Percentiles rank a stretch among this genome's conserved stretches.
phyloP scores from a whole-genome alignment of 106 monocot species.

The Iris macrosiphon region DNA sequence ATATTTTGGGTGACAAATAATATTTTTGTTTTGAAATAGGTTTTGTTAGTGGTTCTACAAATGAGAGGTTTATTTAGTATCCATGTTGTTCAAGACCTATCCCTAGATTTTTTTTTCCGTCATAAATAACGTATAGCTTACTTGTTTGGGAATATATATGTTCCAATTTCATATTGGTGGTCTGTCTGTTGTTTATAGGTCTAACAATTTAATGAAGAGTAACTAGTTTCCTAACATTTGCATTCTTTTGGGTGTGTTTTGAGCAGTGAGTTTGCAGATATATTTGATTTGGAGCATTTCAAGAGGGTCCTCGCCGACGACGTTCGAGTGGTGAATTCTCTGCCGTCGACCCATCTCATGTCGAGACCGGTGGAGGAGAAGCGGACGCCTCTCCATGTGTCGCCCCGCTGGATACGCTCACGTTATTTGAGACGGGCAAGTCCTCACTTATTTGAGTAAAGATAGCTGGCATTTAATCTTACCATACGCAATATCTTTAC shows the following conservation, averaged over 20 bases:
- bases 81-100: no score
- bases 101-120: no score
- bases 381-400: constrained; percentile 56
- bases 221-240: not conserved
- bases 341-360: constrained; percentile 80
- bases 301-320: constrained; percentile 63
- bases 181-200: not conserved
- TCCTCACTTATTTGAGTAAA: not conserved
- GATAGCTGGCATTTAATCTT: not conserved
- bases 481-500: not conserved
- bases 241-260: not conserved
- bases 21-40: no score
- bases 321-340: constrained; percentile 66
- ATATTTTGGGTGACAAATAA: no score
- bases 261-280: constrained; percentile 81
- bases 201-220: no score
- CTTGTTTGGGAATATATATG: no score
- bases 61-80: no score
- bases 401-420: constrained; percentile 67
- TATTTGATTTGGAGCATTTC: constrained; percentile 88
- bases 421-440: constrained; percentile 57
- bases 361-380: constrained; percentile 59
- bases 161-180: no score
- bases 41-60: no score
- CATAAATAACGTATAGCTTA: no score